Conservation (phyloP, 2,329 filamentous ascomycete species). For the Westerdykella aurantiaca region DNA sequence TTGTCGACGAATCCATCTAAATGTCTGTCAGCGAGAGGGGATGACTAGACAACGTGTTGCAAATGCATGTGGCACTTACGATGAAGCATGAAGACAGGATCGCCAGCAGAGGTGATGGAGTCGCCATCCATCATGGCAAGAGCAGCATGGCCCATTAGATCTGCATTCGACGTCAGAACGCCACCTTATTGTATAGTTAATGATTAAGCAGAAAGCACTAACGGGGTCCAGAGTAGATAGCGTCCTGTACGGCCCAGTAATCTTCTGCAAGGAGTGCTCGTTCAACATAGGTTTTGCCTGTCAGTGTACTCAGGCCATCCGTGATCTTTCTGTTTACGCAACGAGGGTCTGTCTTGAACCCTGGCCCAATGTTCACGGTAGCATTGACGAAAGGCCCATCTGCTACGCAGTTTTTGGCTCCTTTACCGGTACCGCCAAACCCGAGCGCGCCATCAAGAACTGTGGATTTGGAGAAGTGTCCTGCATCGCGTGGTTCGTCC, state of each 20-base stretch:
- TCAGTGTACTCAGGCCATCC: neutral
- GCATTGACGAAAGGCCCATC: conserved; percentile 4
- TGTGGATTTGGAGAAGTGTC: neutral
- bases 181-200: neutral
- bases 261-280: neutral
- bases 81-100: conserved; percentile 5
- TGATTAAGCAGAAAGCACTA: neutral
- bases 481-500: neutral
- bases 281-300: neutral
- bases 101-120: neutral
- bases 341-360: neutral
- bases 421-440: conserved; percentile 20
- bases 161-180: too few relatives aligned
- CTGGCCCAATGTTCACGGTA: conserved; percentile 2
- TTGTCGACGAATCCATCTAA: conserved; percentile 2
- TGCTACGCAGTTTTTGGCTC: neutral
- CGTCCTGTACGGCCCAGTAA: neutral
- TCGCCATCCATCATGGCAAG: conserved; percentile 3
- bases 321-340: conserved; percentile 2
- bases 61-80: neutral
- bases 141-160: conserved; percentile 1
- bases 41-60: too few relatives aligned
- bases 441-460: conserved; percentile 34
- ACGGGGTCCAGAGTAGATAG: conserved; percentile 2
- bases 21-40: too few relatives aligned